Conservation (phyloP, 1,284 basidiomycete species). For the Thelephora terrestris region DNA sequence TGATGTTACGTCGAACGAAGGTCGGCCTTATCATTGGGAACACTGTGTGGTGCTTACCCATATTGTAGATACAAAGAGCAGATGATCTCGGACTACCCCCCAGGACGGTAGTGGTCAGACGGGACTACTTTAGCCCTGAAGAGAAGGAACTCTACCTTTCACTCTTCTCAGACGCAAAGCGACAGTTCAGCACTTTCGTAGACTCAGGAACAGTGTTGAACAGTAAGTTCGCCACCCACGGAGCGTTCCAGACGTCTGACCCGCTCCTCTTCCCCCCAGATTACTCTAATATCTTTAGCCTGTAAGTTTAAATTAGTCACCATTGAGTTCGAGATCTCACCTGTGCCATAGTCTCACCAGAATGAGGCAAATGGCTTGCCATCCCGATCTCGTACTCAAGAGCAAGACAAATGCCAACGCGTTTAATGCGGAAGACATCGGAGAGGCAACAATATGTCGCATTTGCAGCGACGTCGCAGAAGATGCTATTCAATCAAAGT, state of each 20-base stretch:
- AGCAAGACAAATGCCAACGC: conserved; percentile 68
- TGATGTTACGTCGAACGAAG: conserved; percentile 92
- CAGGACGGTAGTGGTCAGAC: conserved; percentile 80
- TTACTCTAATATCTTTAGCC: conserved; percentile 91
- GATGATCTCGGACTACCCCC: conserved; percentile 98
- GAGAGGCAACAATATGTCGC: conserved; percentile 77
- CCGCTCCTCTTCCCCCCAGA: conserved; percentile 37
- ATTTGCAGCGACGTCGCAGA: conserved; percentile 97
- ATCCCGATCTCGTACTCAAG: conserved; percentile 90
- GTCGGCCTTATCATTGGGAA: conserved; percentile 23
- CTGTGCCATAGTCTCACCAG: conserved; percentile 54
- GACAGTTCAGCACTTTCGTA: conserved; percentile 88
- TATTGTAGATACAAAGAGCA: conserved; percentile 74
- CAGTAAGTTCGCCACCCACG: conserved; percentile 42
- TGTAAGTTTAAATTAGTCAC: conserved; percentile 34
- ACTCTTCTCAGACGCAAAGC: conserved; percentile 87
- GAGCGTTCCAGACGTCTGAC: conserved; percentile 5
- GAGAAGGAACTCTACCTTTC: conserved; percentile 95
- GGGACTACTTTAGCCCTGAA: conserved; percentile 92
- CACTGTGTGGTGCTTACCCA: neutral
- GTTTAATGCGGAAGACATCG: conserved; percentile 48
- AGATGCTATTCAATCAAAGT: conserved; percentile 91
- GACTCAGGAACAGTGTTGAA: conserved; percentile 87
- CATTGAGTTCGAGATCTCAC: conserved; percentile 1
- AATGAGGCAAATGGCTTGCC: conserved; percentile 95